Conservation (phyloP, 441 rosid species). For the Pelargonium exstipulatum region DNA sequence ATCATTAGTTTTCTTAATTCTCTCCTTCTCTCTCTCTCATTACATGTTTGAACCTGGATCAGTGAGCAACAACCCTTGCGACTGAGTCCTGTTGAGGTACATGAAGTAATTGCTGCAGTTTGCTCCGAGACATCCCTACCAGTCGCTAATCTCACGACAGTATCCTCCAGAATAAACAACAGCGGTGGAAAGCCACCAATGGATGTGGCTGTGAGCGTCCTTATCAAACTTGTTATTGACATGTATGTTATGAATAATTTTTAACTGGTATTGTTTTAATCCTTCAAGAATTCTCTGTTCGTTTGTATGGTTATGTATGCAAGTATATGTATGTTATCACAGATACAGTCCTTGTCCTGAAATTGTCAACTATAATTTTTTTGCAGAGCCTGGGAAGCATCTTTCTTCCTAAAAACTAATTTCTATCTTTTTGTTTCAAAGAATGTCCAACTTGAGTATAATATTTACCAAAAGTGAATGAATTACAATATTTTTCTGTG, state of each 20-base stretch:
- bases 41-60: constrained; percentile 31
- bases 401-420: background rate
- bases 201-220: constrained; percentile 97
- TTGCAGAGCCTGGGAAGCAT: background rate
- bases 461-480: too few relatives aligned
- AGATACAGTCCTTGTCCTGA: background rate
- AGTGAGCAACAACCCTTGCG: constrained; percentile 97
- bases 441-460: too few relatives aligned
- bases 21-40: constrained; percentile 21
- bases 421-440: too few relatives aligned
- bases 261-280: constrained; percentile 17
- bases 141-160: constrained; percentile 53
- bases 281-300: background rate
- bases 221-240: constrained; percentile 92
- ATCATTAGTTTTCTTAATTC: constrained; percentile 7
- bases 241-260: constrained; percentile 51
- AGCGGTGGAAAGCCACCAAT: constrained; percentile 77
- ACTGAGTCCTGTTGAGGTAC: constrained; percentile 77
- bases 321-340: background rate
- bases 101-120: constrained; percentile 94
- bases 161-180: constrained; percentile 72
- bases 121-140: constrained; percentile 70
- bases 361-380: background rate
- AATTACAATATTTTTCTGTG: too few relatives aligned
- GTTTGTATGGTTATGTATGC: background rate